A percentile compares a stretch with the other conserved stretches of the same genome.
Conservation (phyloP, 1,284 basidiomycete genomes). For the Veloboletus limbatus region DNA sequence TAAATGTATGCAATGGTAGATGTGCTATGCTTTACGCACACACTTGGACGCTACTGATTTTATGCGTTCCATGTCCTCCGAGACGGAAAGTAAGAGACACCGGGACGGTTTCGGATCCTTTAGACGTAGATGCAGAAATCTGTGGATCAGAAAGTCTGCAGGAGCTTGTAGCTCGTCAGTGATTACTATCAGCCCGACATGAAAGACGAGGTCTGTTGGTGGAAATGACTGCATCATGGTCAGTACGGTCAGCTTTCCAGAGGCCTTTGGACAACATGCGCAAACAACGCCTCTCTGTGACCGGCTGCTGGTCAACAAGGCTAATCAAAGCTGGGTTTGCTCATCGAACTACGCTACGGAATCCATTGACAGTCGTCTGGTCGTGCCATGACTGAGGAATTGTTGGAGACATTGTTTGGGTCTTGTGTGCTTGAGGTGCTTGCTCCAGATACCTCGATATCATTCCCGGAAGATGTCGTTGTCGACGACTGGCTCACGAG, state of each 20-base stretch:
- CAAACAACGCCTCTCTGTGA: slow-evolving; percentile 18
- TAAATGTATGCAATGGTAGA: neutral
- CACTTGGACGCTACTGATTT: slow-evolving; percentile 58
- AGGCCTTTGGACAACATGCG: slow-evolving; percentile 18
- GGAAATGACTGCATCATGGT: slow-evolving; percentile 35
- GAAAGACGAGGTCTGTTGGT: slow-evolving; percentile 23
- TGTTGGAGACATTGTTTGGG: slow-evolving; percentile 65
- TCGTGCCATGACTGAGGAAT: slow-evolving; percentile 25
- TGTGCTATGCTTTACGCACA: slow-evolving; percentile 37
- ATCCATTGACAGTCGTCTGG: neutral
- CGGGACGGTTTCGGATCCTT: slow-evolving; percentile 42
- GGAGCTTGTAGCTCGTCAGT: slow-evolving; percentile 67
- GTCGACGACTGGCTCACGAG: slow-evolving; percentile 56
- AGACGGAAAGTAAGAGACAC: slow-evolving; percentile 54
- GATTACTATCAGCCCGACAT: slow-evolving; percentile 46
- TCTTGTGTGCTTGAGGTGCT: slow-evolving; percentile 59
- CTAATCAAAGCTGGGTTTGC: no score
- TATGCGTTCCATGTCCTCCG: slow-evolving; percentile 56
- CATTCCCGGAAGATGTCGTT: slow-evolving; percentile 49
- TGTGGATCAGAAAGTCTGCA: slow-evolving; percentile 64
- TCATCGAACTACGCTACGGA: neutral
- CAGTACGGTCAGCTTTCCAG: no score
- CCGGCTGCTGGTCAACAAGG: no score
- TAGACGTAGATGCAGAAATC: slow-evolving; percentile 46
- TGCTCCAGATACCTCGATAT: slow-evolving; percentile 62